These are phyloP conservation scores for Geopyxis carbonaria DNA, from an alignment of 495 filamentous ascomycete species.

Conservation along the genomic window DNA sequence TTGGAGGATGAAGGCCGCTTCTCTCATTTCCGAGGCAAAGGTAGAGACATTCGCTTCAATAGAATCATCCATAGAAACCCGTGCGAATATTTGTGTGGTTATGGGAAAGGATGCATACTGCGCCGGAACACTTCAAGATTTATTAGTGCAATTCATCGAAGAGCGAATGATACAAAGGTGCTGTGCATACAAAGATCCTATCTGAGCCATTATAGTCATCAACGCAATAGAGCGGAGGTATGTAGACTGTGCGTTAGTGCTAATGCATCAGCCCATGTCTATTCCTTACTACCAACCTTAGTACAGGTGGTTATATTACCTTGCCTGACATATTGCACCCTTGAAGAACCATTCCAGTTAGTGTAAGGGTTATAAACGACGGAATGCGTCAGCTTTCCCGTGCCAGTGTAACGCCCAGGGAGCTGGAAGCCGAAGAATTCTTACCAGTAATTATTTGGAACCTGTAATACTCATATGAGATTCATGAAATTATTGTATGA, in stretches of 20 bases:
- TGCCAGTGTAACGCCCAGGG: too few relatives aligned
- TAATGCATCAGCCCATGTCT: constrained; percentile 16
- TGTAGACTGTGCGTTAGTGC: constrained; percentile 37
- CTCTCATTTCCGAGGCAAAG: constrained; percentile 87
- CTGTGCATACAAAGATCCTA: constrained; percentile 50
- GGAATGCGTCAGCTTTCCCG: too few relatives aligned
- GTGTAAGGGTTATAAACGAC: constrained; percentile 5
- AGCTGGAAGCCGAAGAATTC: too few relatives aligned
- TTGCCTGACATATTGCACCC: constrained; percentile 99
- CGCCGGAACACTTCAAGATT: constrained; percentile 47
- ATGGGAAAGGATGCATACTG: constrained; percentile 67
- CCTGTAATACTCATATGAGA: constrained; percentile 8
- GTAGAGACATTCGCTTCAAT: constrained; percentile 85
- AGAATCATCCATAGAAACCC: constrained; percentile 71
- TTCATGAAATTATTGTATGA: too few relatives aligned
- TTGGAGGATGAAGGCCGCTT: constrained; percentile 77
- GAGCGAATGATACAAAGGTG: constrained; percentile 10
- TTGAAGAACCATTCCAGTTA: constrained; percentile 1
- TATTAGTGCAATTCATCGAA: constrained; percentile 7
- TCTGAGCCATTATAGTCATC: constrained; percentile 78
- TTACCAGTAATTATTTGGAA: constrained; percentile 75
- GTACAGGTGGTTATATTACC: constrained; percentile 21
- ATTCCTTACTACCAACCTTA: constrained; percentile 7
- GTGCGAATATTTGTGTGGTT: constrained; percentile 66
- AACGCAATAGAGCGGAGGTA: constrained; percentile 80